These are phyloP conservation scores for Hymenoscyphus occultus DNA, from an alignment of 2,329 filamentous ascomycete genomes.

Conservation along the genomic window DNA sequence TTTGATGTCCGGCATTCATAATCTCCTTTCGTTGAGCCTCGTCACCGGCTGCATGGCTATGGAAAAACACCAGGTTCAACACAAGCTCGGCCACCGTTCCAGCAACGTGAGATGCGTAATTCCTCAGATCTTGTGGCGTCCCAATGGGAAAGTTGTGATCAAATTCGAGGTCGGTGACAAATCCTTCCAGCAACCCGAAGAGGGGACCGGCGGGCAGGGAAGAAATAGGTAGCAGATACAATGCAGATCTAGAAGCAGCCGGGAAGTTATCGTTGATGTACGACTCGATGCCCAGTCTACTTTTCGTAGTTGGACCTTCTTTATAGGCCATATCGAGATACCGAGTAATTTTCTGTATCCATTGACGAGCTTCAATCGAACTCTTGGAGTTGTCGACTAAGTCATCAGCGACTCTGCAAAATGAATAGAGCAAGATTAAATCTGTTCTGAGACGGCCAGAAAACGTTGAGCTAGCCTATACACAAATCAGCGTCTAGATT, in stretches of 20 bases:
- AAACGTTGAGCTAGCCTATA: constrained; percentile 61
- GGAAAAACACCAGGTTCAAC: constrained; percentile 62
- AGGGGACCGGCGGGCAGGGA: constrained; percentile 58
- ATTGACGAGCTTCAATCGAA: constrained; percentile 50
- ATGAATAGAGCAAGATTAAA: constrained; percentile 63
- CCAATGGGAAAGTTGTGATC: constrained; percentile 48
- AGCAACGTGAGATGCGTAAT: constrained; percentile 66
- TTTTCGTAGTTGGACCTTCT: constrained; percentile 29
- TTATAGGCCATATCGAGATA: constrained; percentile 56
- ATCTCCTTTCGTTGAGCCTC: constrained; percentile 42
- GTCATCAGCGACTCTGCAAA: constrained; percentile 71
- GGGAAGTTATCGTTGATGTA: constrained; percentile 32
- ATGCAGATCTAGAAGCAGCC: constrained; percentile 41
- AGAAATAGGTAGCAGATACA: constrained; percentile 56
- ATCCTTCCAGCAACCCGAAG: constrained; percentile 63
- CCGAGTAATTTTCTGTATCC: constrained; percentile 55
- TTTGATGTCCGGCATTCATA: constrained; percentile 55
- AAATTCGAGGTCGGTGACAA: constrained; percentile 66
- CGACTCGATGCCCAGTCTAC: constrained; percentile 19
- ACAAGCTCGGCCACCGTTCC: constrained; percentile 70
- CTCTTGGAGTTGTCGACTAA: constrained; percentile 63
- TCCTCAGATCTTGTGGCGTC: constrained; percentile 55
- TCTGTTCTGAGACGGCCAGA: constrained; percentile 66
- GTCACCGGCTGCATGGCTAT: constrained; percentile 37
- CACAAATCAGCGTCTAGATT: neutral